Evolutionary conservation across 371 early-diverging fungal species (phyloP), one percentile per base, ranked within the genome.

Genomic region (Mortierella sp.): DNA sequence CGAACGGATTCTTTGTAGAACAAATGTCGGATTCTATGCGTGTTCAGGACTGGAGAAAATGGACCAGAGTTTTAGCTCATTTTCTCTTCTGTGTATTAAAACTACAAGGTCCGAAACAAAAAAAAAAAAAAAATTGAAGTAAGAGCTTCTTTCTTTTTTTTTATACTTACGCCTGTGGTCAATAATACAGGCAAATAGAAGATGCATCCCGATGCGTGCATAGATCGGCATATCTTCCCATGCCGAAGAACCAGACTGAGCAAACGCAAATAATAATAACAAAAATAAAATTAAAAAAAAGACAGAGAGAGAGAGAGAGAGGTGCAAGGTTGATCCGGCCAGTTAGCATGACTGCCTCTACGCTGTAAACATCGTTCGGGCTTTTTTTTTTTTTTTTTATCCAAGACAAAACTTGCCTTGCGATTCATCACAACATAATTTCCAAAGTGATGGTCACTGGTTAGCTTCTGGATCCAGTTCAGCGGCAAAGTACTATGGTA

Each of bases 151-250:
- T 37, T 37, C 9, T 37, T 37, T 37, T 37, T 37, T 37, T 37
- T 37, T 23, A 14, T 14, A 57, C 60, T 48, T 80, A 84, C 85
- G 58, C 53, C 72, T 81, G 19, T 74, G 82, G 62, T 81, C 76
- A 55, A 83, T 74, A 60, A 83, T 75, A 25, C 82, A 73, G 7
- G 81, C 80, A 71, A 86, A 86, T 7, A 86, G 45, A 18, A 86
- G 63, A 37, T 86, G 87, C 85, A 86, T 86, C 44, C 87, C 87
- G 51, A 86, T 82, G 26, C 87, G 82, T 0, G 85, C 85, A 67
- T 84, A 84, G 29, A 86, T 83, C 1, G 87, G 87, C 87, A 85
- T 85, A 44, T 85, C 87, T 64, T 86, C 87, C 79, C 85, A 86
- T 14, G 79, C 71, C 60, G 71, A 82, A 46, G 81, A 68, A 19